Base-by-base conservation (phyloP, 768 basidiomycete species). In the Naganishia vaughanmartiniae region DNA sequence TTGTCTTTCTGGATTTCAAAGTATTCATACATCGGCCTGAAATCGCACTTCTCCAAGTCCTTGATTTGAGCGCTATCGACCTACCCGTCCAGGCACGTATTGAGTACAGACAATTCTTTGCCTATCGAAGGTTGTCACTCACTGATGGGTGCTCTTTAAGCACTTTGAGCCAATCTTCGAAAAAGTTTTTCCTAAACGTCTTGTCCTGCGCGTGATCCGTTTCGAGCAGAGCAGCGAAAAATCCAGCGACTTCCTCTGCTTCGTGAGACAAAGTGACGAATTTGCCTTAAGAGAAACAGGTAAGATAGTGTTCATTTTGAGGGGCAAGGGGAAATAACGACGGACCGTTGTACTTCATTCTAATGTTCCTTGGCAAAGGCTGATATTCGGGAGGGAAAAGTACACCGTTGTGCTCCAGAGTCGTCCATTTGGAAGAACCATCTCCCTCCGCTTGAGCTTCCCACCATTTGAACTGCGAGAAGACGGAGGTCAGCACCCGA, bases 371-470 rank as follows among this genome's bases (percentile, higher is more conserved):
- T 1, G 96, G 93, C 66, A 96, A 83, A 10, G 90, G 86, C 76
- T 92, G 89, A 79, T 99, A 99, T 2, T 93, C 89, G 58, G 92
- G 92, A 72, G 96, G 96, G 83, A 99, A 99, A 73, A 93, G 86
- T 46, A 99, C 93, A 60, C 94, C 96, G 74, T 86, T 88, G 82
- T 99, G 96, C 77, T 92, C 89, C 65, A 99, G 86, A n/a, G 92
- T 96, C 72, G 87, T 86, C 96, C 96, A 99, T 81, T 97, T 96
- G 69, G 87, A 84, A 46, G 87, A 84, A 14, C 87, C 90, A 77
- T 90, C 86, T 34, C 84, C 85, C 73, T 89, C 85, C 30, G 82
- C 77, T 74, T 86, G 83, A 71, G 84, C 81, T 76, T 93, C 90
- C 70, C 54, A 56, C 95, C 93, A 96, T 72, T 87, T 86, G 81